phyloP scores from a whole-genome alignment of 306 rosid genomes.

The Cicer cuneatum region DNA sequence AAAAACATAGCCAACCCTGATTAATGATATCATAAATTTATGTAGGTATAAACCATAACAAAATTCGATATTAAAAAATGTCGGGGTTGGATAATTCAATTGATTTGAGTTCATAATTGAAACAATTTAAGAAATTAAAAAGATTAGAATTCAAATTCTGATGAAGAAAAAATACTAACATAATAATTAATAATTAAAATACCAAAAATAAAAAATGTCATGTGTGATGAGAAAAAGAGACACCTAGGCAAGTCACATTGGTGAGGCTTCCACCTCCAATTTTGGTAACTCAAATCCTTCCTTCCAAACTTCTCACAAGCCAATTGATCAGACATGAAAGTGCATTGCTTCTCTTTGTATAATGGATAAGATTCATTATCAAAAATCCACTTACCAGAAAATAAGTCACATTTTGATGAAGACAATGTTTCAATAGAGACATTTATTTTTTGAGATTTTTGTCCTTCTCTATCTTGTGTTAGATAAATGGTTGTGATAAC shows the following conservation, averaged over 20 bases:
- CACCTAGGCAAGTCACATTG: slow-evolving; percentile 76
- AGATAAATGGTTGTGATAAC: slow-evolving; percentile 58
- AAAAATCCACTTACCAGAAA: slow-evolving; percentile 77
- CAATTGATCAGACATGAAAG: slow-evolving; percentile 83
- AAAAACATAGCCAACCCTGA: slow-evolving; percentile 50
- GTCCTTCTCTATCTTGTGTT: slow-evolving; percentile 48
- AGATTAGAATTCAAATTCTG: no score
- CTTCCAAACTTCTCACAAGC: slow-evolving; percentile 92
- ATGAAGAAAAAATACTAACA: accelerated
- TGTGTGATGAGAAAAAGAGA: neutral
- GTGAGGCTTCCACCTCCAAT: slow-evolving; percentile 84
- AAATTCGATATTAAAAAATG: neutral
- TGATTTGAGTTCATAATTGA: no score
- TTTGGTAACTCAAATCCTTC: slow-evolving; percentile 66
- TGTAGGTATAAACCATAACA: slow-evolving; percentile 34
- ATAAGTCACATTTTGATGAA: slow-evolving; percentile 65
- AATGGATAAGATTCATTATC: slow-evolving; percentile 77
- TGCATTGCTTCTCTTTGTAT: slow-evolving; percentile 67
- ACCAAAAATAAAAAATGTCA: neutral
- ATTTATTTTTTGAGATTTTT: slow-evolving; percentile 30
- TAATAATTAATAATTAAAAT: no score
- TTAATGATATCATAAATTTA: slow-evolving; percentile 30
- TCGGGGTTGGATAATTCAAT: no score
- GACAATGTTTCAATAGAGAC: slow-evolving; percentile 26
- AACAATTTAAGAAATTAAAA: no score